phyloP scores from a whole-genome alignment of 257 asterid species.

The Salvia miltiorrhiza region DNA sequence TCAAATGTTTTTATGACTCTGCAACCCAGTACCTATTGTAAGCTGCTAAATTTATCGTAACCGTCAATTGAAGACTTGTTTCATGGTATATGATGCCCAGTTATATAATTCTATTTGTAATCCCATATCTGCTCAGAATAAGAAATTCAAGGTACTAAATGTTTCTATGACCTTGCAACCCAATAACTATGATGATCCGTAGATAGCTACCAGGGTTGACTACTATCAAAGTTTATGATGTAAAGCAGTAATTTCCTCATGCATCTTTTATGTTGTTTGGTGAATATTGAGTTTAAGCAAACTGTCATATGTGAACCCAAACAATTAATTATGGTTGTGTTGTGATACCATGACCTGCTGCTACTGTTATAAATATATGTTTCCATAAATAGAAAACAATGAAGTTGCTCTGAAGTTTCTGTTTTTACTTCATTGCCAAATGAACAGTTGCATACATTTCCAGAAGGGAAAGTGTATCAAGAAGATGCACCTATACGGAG shows the following conservation, averaged over 20 bases:
- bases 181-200: neutral
- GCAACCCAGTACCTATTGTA: neutral
- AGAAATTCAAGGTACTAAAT: neutral
- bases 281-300: neutral
- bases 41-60: neutral
- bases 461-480: constrained; percentile 97
- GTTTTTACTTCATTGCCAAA: constrained; percentile 20
- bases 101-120: neutral
- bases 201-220: constrained; percentile 1
- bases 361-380: neutral
- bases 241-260: neutral
- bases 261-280: neutral
- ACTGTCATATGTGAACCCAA: neutral
- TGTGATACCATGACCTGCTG: constrained; percentile 11
- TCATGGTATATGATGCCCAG: neutral
- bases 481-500: constrained; percentile 86
- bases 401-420: constrained; percentile 10
- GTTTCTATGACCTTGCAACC: neutral
- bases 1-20: neutral
- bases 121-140: neutral
- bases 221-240: neutral
- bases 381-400: neutral
- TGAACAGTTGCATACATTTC: constrained; percentile 92
- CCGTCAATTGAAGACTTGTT: neutral
- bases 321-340: neutral